phyloP scores from a whole-genome alignment of 1,284 basidiomycete species.

The Apiotrichum domesticum region DNA sequence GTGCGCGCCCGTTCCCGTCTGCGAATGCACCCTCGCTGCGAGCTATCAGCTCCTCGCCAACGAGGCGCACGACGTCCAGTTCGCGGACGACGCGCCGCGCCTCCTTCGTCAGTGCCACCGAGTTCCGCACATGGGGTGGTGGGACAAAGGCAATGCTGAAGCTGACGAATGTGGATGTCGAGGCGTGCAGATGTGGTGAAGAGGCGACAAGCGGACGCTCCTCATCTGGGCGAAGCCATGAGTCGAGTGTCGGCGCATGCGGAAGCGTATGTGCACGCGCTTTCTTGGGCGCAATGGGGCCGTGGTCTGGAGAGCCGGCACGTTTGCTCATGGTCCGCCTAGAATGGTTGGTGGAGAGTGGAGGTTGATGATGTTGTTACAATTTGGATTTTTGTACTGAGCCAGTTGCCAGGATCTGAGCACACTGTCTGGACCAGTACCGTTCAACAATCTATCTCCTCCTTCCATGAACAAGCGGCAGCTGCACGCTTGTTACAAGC shows the following conservation, averaged over 20 bases:
- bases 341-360: not conserved
- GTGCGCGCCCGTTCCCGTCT: constrained; percentile 27
- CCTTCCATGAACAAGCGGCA: too few species aligned
- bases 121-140: constrained; percentile 20
- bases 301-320: not conserved
- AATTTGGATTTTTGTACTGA: too few species aligned
- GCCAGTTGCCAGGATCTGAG: too few species aligned
- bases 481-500: too few species aligned
- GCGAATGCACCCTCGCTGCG: constrained; percentile 34
- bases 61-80: constrained; percentile 30
- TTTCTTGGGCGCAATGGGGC: not conserved
- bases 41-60: constrained; percentile 24
- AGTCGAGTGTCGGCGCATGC: constrained; percentile 21
- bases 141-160: constrained; percentile 32
- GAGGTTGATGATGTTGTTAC: not conserved
- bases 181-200: constrained; percentile 31
- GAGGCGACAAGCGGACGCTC: constrained; percentile 25
- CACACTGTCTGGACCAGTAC: too few species aligned
- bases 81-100: constrained; percentile 30
- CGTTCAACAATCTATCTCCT: too few species aligned
- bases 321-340: constrained; percentile 5
- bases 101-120: constrained; percentile 28
- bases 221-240: constrained; percentile 35
- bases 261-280: constrained; percentile 10
- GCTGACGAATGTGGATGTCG: constrained; percentile 34